Evolutionary conservation across 73 alveolate species (phyloP), one percentile per base, ranked within the genome.

Genomic region (Blepharisma stoltei): DNA sequence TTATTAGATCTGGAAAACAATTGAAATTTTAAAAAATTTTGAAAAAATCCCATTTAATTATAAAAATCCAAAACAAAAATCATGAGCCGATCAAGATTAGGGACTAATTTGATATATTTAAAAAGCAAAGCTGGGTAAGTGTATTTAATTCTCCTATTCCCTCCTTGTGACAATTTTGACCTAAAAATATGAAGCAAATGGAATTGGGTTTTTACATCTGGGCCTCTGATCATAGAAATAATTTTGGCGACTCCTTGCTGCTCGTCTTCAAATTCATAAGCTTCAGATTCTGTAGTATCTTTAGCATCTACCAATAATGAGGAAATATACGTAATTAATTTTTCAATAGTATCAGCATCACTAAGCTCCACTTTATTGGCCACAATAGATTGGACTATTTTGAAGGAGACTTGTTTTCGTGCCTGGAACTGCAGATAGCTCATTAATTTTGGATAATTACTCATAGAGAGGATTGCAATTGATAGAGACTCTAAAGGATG

Each of bases 241-340:
- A 94, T 69, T 88, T 91, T 93, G 47, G 97, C 91, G 0, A 91
- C 97, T 7, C 85, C 86, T 66, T 83, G 82, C 87, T 95, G 94
- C 55, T 95, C 99, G 67, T 89, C 93, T 77, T 94, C 98, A 78
- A 95, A 90, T 53, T 83, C 96, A 60, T 90, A 91, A 52, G 70
- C 91, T 8, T 60, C 73, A 2, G 73, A 14, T 71, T 89, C 95
- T 46, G 71, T 89, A 54, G 87, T 81, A 70, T 88, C 96, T 38
- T 78, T 80, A 7, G 55, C 82, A 70, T 94, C 97, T n/a, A 76
- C 75, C 71, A 94, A 70, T 41, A 95, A 82, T 14, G 98, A 97
- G 73, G 84, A 82, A 54, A 95, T 94, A 77, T 84, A 95, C 55
- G 80, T 85, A 9, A 95, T 83, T 66, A 95, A 80, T 84, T 90